phyloP scores from a whole-genome alignment of 140 eudicot species.

The Oenanthe javanica region DNA sequence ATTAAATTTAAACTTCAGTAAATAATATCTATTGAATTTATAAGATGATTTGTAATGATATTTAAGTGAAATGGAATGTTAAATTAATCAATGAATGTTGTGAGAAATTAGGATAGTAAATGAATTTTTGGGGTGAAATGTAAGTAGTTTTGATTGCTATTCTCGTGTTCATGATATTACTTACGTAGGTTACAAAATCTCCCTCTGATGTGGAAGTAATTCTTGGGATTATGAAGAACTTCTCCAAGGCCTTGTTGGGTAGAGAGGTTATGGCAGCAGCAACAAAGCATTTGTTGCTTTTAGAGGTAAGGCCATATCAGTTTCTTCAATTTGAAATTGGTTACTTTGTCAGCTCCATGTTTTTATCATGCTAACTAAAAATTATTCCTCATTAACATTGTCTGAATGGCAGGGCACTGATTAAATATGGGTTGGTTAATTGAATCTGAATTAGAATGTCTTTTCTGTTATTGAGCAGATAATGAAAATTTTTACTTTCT shows the following conservation, averaged over 20 bases:
- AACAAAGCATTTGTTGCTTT: constrained; percentile 58
- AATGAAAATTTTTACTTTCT: too few relatives aligned
- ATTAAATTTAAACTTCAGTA: neutral
- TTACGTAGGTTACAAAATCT: constrained; percentile 68
- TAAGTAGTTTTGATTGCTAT: neutral
- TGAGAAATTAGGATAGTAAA: neutral
- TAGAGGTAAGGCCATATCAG: constrained; percentile 53
- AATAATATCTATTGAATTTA: neutral
- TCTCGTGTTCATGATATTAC: neutral
- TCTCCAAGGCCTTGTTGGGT: constrained; percentile 52
- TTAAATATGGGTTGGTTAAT: neutral
- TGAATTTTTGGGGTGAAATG: neutral
- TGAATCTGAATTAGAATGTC: too few relatives aligned
- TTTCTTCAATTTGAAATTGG: constrained; percentile 8
- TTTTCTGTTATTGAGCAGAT: too few relatives aligned
- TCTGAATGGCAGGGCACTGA: neutral
- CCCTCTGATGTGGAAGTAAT: constrained; percentile 89
- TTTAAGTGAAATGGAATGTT: neutral
- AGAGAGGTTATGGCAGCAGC: constrained; percentile 60
- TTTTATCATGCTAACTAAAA: too few relatives aligned
- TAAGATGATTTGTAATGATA: neutral
- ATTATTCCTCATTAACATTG: neutral
- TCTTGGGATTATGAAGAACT: constrained; percentile 69
- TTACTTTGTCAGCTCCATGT: too few relatives aligned
- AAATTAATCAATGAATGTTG: neutral